Evolutionary conservation across 129 eudicot species (phyloP).

Genomic region (Artemisia annua): DNA sequence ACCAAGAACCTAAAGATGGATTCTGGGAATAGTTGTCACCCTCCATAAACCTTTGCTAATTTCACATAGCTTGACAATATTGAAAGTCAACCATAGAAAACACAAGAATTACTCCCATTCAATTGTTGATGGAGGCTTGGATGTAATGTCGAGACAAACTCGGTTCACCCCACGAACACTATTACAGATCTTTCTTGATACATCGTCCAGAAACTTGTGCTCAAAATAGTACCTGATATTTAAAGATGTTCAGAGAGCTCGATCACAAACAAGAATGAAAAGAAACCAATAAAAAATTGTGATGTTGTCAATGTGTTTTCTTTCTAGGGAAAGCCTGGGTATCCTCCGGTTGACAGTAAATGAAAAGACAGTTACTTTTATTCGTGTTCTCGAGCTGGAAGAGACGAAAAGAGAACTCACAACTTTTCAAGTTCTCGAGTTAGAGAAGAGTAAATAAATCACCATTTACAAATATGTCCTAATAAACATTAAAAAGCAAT

Average conservation of each 20-base stretch:
- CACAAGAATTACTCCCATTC: conserved; percentile 68
- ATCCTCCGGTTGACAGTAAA: too few species aligned
- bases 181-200: conserved; percentile 72
- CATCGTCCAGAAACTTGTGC: conserved; percentile 70
- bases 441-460: too few species aligned
- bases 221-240: conserved; percentile 77
- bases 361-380: too few species aligned
- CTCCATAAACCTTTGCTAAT: conserved; percentile 10
- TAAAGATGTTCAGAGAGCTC: background rate
- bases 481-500: too few species aligned
- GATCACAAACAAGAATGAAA: too few species aligned
- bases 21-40: conserved; percentile 19
- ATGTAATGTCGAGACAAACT: conserved; percentile 83
- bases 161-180: conserved; percentile 88
- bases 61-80: background rate
- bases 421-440: too few species aligned
- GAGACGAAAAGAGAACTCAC: too few species aligned
- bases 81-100: conserved; percentile 16
- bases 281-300: too few species aligned
- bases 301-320: too few species aligned
- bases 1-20: conserved; percentile 13
- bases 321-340: too few species aligned
- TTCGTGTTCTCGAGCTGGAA: too few species aligned
- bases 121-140: conserved; percentile 92
- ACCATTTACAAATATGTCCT: too few species aligned